phyloP scores from a whole-genome alignment of 176 grass and related monocot genomes.

The Oryza glaberrima region DNA sequence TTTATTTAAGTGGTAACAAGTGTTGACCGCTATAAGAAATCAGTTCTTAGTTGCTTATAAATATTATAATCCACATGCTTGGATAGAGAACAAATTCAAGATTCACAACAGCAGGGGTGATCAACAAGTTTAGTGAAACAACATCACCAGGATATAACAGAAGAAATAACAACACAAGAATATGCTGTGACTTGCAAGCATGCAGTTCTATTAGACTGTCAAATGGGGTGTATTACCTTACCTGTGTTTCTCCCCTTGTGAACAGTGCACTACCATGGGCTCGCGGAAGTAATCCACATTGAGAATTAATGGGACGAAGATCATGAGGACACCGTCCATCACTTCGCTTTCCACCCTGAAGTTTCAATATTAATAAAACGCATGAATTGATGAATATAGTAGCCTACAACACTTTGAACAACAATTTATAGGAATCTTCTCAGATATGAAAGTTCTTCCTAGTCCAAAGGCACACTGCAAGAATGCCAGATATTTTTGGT shows the following conservation, averaged over 20 bases:
- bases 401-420: constrained; percentile 1
- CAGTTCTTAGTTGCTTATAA: not conserved
- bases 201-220: constrained; percentile 26
- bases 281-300: constrained; percentile 83
- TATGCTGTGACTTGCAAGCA: not conserved
- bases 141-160: constrained; percentile 10
- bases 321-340: constrained; percentile 78
- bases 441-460: constrained; percentile 6
- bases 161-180: constrained; percentile 20
- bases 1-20: constrained; percentile 1
- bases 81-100: constrained; percentile 6
- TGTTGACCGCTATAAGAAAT: constrained; percentile 23
- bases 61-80: not conserved
- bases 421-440: constrained; percentile 27
- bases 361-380: constrained; percentile 34
- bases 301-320: constrained; percentile 90
- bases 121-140: constrained; percentile 11
- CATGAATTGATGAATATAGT: too few species aligned
- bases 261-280: constrained; percentile 98
- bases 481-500: constrained; percentile 26
- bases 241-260: constrained; percentile 98
- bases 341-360: constrained; percentile 89
- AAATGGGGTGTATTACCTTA: constrained; percentile 65
- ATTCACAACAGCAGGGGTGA: not conserved
- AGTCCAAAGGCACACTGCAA: constrained; percentile 11